Base-by-base conservation (phyloP, 345 rosid species). In the Alliaria petiolata region DNA sequence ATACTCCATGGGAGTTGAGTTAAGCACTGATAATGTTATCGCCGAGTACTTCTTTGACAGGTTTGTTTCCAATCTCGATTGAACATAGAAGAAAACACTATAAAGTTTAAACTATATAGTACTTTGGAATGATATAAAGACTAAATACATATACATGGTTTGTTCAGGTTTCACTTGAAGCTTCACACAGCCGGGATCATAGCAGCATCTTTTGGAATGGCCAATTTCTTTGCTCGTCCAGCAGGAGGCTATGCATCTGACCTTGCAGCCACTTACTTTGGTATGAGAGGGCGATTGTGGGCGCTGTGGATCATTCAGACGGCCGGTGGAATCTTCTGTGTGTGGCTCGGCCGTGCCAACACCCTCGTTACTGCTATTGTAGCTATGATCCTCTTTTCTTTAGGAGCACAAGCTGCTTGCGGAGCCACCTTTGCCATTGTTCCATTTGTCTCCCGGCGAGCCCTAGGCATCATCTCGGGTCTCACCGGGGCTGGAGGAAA, bases 1-100 rank as follows among this genome's bases (percentile, higher is more conserved):
- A 44, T 80, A 80, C 78, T 87, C 89, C 8, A 62, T 87, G 56
- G 92, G 92, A 4, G 85, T 87, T 34, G 92, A 87, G 68, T 71
- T 87, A 67, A 82, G 88, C 57, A 85, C 86, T 5, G 92, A 87
- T 45, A 87, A 87, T 55, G 89, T 85, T 56, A 80, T 87, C 13
- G 88, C 89, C 2, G 89, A 87, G 67, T 87, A 87, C 78, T 87
- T 85, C 80, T 87, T 72, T 43, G 89, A 87, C 81, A 83, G 86
- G 85, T 85, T 56, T 38, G 57, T 31, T 52, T 26, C 8, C 2
- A 2, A 16, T 22, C 1, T 33, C 7, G 13, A 49, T 19, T 33
- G 3, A 3, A 13, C 46, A 47, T 7, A 17, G 20, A 28, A 17
- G 11, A 51, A 58, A 58, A 36, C 1, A 57, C 16, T 16, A n/a